phyloP scores from a whole-genome alignment of 345 rosid species.

The Salix dunnii region DNA sequence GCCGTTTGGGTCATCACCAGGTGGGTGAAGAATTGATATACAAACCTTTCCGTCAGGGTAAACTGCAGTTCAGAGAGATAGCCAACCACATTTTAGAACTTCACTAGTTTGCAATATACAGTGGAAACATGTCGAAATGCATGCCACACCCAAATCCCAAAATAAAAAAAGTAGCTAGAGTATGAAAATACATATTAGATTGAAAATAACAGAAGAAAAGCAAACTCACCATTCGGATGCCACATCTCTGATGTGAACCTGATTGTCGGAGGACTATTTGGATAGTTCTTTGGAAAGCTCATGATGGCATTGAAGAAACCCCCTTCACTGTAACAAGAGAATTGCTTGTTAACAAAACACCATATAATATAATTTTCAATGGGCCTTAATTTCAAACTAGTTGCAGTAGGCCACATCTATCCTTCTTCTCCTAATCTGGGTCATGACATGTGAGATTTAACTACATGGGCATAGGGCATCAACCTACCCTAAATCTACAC shows the following conservation, averaged over 20 bases:
- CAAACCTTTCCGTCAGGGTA: conserved; percentile 78
- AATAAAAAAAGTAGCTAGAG: not conserved
- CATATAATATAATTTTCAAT: not conserved
- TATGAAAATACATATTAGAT: not conserved
- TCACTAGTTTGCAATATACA: conserved; percentile 1
- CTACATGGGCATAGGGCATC: not conserved
- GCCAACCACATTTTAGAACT: conserved; percentile 1
- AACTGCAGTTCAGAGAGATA: conserved; percentile 33
- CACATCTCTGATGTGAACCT: conserved; percentile 75
- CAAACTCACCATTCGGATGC: conserved; percentile 78
- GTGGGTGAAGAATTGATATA: conserved; percentile 90
- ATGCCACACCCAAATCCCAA: not conserved
- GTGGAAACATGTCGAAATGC: not conserved
- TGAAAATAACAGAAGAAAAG: conserved; percentile 7
- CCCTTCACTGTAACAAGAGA: conserved; percentile 56
- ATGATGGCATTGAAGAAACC: conserved; percentile 81
- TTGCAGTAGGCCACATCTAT: not conserved
- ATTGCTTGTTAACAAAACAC: not conserved
- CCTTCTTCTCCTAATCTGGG: not conserved
- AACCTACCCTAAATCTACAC: not conserved
- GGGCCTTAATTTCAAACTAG: not conserved
- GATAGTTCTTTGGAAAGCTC: conserved; percentile 71
- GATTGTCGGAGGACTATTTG: conserved; percentile 70
- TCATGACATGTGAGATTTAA: not conserved
- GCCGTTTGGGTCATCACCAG: conserved; percentile 95